Base-by-base conservation (phyloP, 1,284 basidiomycete species). In the Schizophyllum commune region DNA sequence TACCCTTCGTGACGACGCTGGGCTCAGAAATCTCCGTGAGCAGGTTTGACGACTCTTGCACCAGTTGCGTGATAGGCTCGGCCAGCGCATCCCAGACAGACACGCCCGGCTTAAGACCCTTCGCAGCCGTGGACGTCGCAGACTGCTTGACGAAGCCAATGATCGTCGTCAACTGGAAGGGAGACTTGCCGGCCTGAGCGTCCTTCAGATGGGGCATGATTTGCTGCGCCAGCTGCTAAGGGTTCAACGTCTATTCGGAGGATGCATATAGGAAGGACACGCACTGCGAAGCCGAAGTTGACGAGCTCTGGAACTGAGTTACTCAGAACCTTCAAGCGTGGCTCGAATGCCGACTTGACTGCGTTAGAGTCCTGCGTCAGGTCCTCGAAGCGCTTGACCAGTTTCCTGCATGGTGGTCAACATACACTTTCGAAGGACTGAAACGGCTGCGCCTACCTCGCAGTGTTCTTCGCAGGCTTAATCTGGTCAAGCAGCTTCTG, bases 221-320 rank as follows among this genome's bases (percentile, higher is more conserved):
- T 68, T 88, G 82, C 78, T 96, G 92, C 0, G 94, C 94, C 57
- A 97, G 82, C 91, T 94, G 20, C 32, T 54, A 32, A 39, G 54
- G 55, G 58, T 11, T 51, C 22, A 61, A 39, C 53, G 54, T 47
- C 39, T 47, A 8, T 13, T 17, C 3, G 9, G 8, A 47, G 17
- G 39, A 9, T 47, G 39, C 3, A 3, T 21, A 47, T 55, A 52
- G 58, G 17, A 58, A 57, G 27, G 39, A 47, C 52, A 71, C 85
- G 61, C 63, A 92, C 92, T 62, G 90, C 90, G 62, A 96, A 90
- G 67, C 92, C 91, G 68, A 96, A 92, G 73, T 95, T 92, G 64
- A 92, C 87, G 1, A 94, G 82, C 65, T 93, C 91, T 0, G 90
- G 86, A 1, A 92, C 85, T 19, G 84, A 80, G 60, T 86, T 84